Conservation (phyloP, 441 rosid genomes). For the Bruguiera hainesii region DNA sequence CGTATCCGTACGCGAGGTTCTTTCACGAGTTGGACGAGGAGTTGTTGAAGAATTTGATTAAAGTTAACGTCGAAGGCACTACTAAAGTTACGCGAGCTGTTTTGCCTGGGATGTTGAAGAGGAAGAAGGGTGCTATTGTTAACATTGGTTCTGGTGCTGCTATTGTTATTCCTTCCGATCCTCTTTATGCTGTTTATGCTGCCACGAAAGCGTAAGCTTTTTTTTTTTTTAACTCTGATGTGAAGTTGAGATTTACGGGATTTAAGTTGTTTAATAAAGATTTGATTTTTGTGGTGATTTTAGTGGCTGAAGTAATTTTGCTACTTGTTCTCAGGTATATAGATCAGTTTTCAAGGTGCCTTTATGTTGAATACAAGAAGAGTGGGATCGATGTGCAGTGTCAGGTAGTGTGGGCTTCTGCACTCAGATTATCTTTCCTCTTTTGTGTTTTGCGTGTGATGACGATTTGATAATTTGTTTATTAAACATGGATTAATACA, state of each 20-base stretch:
- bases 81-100: constrained; percentile 87
- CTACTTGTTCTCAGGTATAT: constrained; percentile 51
- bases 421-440: constrained; percentile 4
- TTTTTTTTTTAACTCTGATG: background rate
- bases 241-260: background rate
- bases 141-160: constrained; percentile 95
- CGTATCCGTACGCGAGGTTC: constrained; percentile 86
- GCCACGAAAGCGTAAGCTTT: constrained; percentile 73
- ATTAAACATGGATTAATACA: too few species aligned
- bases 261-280: background rate
- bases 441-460: background rate
- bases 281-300: background rate
- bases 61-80: constrained; percentile 82
- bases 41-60: constrained; percentile 57
- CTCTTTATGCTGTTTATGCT: constrained; percentile 89
- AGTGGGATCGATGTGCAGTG: constrained; percentile 92
- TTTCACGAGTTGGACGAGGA: constrained; percentile 83
- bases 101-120: constrained; percentile 65
- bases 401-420: constrained; percentile 48
- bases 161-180: constrained; percentile 84
- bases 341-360: constrained; percentile 83
- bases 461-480: background rate
- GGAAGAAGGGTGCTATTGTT: constrained; percentile 81
- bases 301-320: background rate
- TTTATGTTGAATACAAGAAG: constrained; percentile 85